Evolutionary conservation across 2,329 filamentous ascomycete genomes (phyloP).

Genomic region (Arthrobotrys conoides): DNA sequence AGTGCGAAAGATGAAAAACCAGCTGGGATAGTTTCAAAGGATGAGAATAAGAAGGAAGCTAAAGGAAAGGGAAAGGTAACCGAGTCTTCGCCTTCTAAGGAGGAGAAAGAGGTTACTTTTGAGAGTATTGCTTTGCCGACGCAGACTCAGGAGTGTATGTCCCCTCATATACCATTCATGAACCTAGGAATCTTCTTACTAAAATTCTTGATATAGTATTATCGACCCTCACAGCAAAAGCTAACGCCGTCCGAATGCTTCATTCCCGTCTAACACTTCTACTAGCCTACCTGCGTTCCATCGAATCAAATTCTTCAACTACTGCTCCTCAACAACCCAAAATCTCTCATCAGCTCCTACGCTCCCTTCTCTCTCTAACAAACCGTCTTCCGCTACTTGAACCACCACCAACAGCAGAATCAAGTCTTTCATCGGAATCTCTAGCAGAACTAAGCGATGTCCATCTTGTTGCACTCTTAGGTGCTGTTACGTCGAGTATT

Average conservation of each 20-base stretch:
- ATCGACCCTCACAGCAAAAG: slow-evolving; percentile 82
- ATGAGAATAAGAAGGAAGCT: slow-evolving; percentile 64
- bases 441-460: slow-evolving; percentile 87
- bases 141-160: slow-evolving; percentile 76
- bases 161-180: neutral
- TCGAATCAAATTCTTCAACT: slow-evolving; percentile 63
- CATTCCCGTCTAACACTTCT: slow-evolving; percentile 81
- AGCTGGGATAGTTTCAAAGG: slow-evolving; percentile 52
- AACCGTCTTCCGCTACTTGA: slow-evolving; percentile 84
- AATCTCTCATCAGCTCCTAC: slow-evolving; percentile 77
- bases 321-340: slow-evolving; percentile 61
- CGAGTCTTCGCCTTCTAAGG: slow-evolving; percentile 40
- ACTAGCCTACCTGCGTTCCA: slow-evolving; percentile 78
- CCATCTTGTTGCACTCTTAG: slow-evolving; percentile 81
- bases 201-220: slow-evolving; percentile 69
- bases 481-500: slow-evolving; percentile 80
- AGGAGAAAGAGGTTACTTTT: slow-evolving; percentile 59
- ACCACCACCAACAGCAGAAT: slow-evolving; percentile 76
- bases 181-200: neutral
- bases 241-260: slow-evolving; percentile 94
- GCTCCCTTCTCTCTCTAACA: slow-evolving; percentile 84
- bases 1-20: slow-evolving; percentile 63
- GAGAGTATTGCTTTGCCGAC: slow-evolving; percentile 68
- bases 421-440: slow-evolving; percentile 76
- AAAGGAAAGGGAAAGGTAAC: slow-evolving; percentile 64